These are phyloP conservation scores for Leccinum angustisporum DNA, from an alignment of 1,284 basidiomycete species.

Conservation along the genomic window DNA sequence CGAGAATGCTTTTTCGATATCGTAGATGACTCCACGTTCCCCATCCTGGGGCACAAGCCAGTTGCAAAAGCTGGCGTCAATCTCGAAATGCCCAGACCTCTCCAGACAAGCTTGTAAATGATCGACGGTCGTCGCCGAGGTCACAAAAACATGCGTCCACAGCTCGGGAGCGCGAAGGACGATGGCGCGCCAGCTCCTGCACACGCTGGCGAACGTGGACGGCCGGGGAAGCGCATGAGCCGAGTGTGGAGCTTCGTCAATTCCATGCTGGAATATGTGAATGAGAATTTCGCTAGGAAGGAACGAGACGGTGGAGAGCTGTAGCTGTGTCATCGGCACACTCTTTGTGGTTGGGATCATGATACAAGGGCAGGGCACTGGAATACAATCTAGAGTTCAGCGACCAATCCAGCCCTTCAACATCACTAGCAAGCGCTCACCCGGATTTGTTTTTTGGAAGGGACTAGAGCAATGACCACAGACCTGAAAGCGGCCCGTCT, in stretches of 20 bases:
- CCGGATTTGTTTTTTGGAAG: background rate
- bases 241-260: conserved; percentile 3
- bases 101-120: conserved; percentile 9
- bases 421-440: background rate
- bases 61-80: conserved; percentile 16
- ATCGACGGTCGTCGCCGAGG: conserved; percentile 10
- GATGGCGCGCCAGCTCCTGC: conserved; percentile 16
- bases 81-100: conserved; percentile 10
- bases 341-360: background rate
- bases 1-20: background rate
- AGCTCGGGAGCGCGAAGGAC: conserved; percentile 9
- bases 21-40: background rate
- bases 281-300: conserved; percentile 22
- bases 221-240: conserved; percentile 5
- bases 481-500: background rate
- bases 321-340: background rate
- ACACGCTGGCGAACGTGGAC: conserved; percentile 13
- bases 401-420: background rate
- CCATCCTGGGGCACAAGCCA: conserved; percentile 6
- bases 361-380: background rate
- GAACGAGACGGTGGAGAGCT: conserved; percentile 17
- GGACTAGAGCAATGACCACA: background rate
- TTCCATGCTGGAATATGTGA: conserved; percentile 15
- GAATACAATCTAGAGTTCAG: background rate
- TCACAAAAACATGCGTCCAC: conserved; percentile 23